A percentile compares a stretch with the other conserved stretches of the same genome.
These are phyloP conservation scores for Exophiala lecanii-corni DNA, from an alignment of 2,329 filamentous ascomycete genomes.

Conservation along the genomic window DNA sequence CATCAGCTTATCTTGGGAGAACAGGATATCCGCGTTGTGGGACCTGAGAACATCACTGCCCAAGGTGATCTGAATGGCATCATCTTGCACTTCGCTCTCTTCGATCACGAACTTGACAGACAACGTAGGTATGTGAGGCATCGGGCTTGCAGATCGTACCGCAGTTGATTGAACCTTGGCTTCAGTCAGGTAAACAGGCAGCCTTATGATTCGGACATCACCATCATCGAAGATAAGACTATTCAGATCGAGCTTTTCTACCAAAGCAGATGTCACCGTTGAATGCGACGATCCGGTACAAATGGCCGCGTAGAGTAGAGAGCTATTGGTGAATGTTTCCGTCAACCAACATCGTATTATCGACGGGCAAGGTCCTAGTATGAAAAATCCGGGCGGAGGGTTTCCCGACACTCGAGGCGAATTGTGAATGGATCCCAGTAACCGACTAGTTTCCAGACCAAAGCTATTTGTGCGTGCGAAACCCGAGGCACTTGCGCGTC, in stretches of 20 bases:
- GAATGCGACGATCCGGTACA: conserved; percentile 91
- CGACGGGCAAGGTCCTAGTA: conserved; percentile 82
- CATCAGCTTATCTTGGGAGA: conserved; percentile 86
- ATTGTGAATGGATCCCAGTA: conserved; percentile 59
- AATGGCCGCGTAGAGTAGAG: conserved; percentile 83
- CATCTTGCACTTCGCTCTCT: conserved; percentile 45
- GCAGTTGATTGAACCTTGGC: conserved; percentile 75
- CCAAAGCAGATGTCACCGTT: conserved; percentile 68
- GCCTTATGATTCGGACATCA: conserved; percentile 63
- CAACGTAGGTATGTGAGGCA: conserved; percentile 75
- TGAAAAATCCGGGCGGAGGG: conserved; percentile 77
- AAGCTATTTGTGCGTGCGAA: conserved; percentile 82
- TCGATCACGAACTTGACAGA: conserved; percentile 73
- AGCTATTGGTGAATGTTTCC: conserved; percentile 81
- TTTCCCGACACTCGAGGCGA: conserved; percentile 61
- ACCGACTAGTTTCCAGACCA: conserved; percentile 70
- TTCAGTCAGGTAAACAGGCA: conserved; percentile 86
- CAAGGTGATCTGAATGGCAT: conserved; percentile 75
- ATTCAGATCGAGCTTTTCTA: conserved; percentile 68
- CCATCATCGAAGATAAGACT: conserved; percentile 64
- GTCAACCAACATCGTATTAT: conserved; percentile 96
- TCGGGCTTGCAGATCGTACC: conserved; percentile 67
- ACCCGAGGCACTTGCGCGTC: conserved; percentile 87
- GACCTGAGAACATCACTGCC: conserved; percentile 82
- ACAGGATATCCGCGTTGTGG: conserved; percentile 83